Base-by-base conservation (phyloP, 148 eudicot species). In the Rhododendron henanense region DNA sequence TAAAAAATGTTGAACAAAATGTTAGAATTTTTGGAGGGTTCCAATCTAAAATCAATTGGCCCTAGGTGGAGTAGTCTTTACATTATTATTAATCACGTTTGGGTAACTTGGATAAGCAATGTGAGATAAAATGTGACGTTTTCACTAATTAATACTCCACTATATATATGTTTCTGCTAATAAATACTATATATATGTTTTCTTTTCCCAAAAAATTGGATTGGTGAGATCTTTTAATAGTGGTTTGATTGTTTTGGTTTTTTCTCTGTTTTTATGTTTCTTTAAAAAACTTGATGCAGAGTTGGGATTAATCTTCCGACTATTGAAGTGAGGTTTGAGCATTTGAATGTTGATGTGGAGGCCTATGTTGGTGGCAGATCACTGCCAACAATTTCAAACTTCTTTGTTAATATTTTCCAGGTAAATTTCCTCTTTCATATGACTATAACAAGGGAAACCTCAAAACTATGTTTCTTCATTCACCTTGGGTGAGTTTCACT, bases 321-420 rank as follows among this genome's bases (percentile, higher is more conserved):
- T 9, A 96, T 96, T 44, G 98, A 96, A 89, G 98, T 96, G 25
- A 88, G 99, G 78, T 96, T 85, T 71, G 98, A 96, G 90, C 92
- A 95, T 91, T 81, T 96, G 57, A 95, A 86, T 81, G 89, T 96
- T 45, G 95, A 94, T 78, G 95, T 97, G 83, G 86, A 93, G 77
- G 95, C 94, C 74, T 86, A 88, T 81, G 94, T 91, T 78, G 98
- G 98, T 41, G 88, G 93, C 65, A 91, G 99, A 89, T 98, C 96
- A 74, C 84, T 95, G 85, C 99, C 98, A 81, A 91, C 99, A 57
- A 89, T 95, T 14, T 87, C 93, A 81, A 96, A 95, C 87, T 95
- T 94, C 88, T 84, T 88, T 81, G 88, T 93, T 82, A 92, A 94
- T 75, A 88, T 92, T 28, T 28, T 95, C 37, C 96, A 93, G 98